Conservation (phyloP, 1,284 basidiomycete species). For the Ustilago hordei region DNA sequence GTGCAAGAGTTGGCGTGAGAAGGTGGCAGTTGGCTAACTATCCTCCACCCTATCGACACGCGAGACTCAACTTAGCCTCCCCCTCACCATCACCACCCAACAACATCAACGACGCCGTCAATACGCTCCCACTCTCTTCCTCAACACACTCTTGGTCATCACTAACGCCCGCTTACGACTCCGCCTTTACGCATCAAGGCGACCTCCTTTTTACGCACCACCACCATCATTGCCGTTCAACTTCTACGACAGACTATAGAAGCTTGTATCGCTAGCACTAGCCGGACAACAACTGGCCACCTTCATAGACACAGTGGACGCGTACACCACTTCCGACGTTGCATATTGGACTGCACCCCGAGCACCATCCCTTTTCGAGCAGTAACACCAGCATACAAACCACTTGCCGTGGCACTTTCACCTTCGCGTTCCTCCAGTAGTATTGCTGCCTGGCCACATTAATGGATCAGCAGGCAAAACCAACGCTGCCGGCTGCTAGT, state of each 20-base stretch:
- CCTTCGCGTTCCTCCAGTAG: neutral
- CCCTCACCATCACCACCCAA: neutral
- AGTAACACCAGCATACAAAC: neutral
- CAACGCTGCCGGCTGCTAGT: constrained; percentile 49
- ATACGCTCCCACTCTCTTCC: constrained; percentile 3
- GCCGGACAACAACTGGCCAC: too few species aligned
- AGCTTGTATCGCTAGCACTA: too few species aligned
- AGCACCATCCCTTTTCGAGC: neutral
- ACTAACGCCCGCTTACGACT: neutral
- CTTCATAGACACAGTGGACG: too few species aligned
- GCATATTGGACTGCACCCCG: too few species aligned
- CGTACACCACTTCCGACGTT: too few species aligned
- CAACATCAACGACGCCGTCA: constrained; percentile 15
- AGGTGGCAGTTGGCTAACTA: neutral
- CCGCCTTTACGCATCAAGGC: neutral
- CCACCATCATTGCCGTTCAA: neutral
- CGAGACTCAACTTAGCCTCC: neutral
- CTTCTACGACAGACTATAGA: too few species aligned
- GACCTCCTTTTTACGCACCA: constrained; percentile 2
- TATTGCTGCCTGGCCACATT: constrained; percentile 8
- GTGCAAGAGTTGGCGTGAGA: neutral
- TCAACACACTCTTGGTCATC: neutral
- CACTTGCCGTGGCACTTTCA: neutral
- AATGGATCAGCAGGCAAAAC: constrained; percentile 52
- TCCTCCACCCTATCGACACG: neutral